Base-by-base conservation (phyloP, 2,329 filamentous ascomycete species). In the Fusarium caatingaense region DNA sequence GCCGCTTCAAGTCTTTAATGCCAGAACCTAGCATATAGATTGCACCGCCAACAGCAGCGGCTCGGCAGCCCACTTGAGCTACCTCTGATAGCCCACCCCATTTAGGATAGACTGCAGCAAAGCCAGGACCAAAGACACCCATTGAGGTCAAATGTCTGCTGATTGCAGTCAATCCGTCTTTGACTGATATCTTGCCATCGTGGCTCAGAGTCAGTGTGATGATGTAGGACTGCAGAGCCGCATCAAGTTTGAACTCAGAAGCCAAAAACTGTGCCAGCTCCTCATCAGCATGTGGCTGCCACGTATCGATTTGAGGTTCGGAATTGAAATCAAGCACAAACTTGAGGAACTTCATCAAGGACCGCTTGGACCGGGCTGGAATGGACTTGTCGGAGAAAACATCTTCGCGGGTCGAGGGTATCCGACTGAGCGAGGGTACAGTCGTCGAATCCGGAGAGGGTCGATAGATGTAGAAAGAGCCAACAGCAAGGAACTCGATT, bases 31-130 rank as follows among this genome's bases (percentile, higher is more conserved):
- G 87, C 78, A 97, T 93, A 80, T 98, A 98, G 6, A 97, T 88
- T 13, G 91, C 93, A 49, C 96, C 96, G 37, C 95, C 95, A 9
- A 99, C 96, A 21, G 95, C 95, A 66, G 91, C 90, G 41, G 95
- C 93, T 72, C 95, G 92, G 78, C 96, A 98, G 7, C 91, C 93
- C 25, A 97, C 94, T 83, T 99, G 95, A 30, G 92, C 89, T 64
- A 98, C 89, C 80, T 99, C 95, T 32, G 93, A 92, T 48, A 92
- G 85, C 28, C 95, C 94, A 48, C 95, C 95, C 91, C 94, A 99
- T 84, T 97, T 98, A 23, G 94, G 91, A 71, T 97, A 88, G 15
- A 99, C 89, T 48, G 93, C 93, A 54, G 93, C 93, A 77, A 98
- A 98, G 12, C 95, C 94, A 49, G 92, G 88, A 0, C 95, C 95